phyloP scores from a whole-genome alignment of 805 yeast species.

The Saturnispora ahearnii region DNA sequence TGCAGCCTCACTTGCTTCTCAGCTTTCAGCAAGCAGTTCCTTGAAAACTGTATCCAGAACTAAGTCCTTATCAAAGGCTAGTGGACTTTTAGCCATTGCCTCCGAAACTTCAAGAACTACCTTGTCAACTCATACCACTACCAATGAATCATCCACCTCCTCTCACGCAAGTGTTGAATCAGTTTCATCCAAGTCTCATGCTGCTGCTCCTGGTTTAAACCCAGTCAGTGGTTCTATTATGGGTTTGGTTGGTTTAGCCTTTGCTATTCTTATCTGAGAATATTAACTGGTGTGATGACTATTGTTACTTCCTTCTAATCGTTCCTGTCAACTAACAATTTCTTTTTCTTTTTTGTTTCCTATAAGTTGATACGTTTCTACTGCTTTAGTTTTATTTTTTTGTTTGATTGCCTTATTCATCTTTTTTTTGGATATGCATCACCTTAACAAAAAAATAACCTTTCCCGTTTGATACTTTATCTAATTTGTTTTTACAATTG shows the following conservation, averaged over 20 bases:
- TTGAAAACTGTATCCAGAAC: slow-evolving; percentile 11
- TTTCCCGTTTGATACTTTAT: background rate
- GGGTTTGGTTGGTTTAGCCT: slow-evolving; percentile 29
- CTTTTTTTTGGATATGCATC: background rate
- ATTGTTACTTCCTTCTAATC: background rate
- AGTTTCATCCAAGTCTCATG: slow-evolving; percentile 12
- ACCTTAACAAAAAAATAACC: background rate
- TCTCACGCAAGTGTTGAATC: slow-evolving; percentile 16
- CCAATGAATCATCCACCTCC: slow-evolving; percentile 25
- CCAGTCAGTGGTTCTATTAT: slow-evolving; percentile 27
- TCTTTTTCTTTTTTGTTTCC: background rate
- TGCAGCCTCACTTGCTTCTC: slow-evolving; percentile 9
- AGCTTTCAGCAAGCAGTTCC: slow-evolving; percentile 8
- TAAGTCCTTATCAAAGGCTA: slow-evolving; percentile 26
- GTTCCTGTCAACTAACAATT: background rate
- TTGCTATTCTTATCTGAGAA: slow-evolving; percentile 30
- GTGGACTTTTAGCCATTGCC: slow-evolving; percentile 35
- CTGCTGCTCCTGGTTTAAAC: slow-evolving; percentile 22
- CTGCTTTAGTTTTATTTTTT: background rate
- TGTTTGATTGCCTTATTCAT: background rate
- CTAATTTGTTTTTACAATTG: background rate
- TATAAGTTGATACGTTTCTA: background rate
- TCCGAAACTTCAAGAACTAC: slow-evolving; percentile 22
- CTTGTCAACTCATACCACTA: slow-evolving; percentile 5
- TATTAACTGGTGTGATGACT: background rate